Evolutionary conservation across 345 rosid species (phyloP), one percentile per base, ranked within the genome.

Genomic region (Hypericum androsaemum): DNA sequence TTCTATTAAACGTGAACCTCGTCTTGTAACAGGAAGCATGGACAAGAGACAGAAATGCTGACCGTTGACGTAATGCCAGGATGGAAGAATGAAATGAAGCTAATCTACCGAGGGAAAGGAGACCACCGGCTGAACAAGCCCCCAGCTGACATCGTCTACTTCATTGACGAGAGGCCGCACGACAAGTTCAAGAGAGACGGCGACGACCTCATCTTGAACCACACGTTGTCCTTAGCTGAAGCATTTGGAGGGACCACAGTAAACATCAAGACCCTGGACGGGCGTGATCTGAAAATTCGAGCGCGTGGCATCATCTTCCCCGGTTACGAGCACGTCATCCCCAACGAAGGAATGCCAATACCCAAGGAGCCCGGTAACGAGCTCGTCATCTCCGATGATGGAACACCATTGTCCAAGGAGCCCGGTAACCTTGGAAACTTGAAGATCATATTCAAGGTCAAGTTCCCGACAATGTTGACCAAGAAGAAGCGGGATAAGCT

Each of bases 21-120:
- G n/a, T n/a, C n/a, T n/a, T n/a, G 17, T 16, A 64, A 56, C 73
- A 84, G 98, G 67, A 64, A 80, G 59, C 88, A 77, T 12, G 79
- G 57, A 0, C 80, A 73, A 40, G 94, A 92, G 58, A 74, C 89
- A 7, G 98, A 92, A n/a, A n/a, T n/a, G n/a, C n/a, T n/a, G n/a
- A n/a, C n/a, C n/a, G n/a, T n/a, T n/a, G n/a, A n/a, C n/a, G 95
- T 92, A 61, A 88, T 87, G 72, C 98, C 95, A 0, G 95, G 98
- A 36, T 88, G 97, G 98, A 92, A 92, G 76, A 88, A 80, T 64
- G 97, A 97, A 35, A 92, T 96, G 1, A 92, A 92, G 77, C 73
- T 92, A 28, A 87, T 86, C 7, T 92, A 87, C 72, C 88, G 84
- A 0, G 96, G 84, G 41, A 92, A 92, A 66, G 98, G 96, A 17